Conservation (phyloP, 2,329 filamentous ascomycete genomes). For the Neonectria faginata region DNA sequence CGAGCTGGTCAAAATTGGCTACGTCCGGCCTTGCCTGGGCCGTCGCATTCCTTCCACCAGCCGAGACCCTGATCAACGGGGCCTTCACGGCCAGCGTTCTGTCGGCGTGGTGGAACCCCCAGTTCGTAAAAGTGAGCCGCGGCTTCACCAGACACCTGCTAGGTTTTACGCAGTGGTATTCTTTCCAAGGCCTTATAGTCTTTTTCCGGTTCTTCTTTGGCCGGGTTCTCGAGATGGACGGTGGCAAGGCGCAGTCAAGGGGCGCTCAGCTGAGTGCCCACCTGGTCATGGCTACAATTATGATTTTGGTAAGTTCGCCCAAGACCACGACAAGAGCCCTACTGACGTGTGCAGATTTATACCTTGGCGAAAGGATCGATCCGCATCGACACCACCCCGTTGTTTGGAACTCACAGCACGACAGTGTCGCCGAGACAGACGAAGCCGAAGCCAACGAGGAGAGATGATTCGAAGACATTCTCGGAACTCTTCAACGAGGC, state of each 20-base stretch:
- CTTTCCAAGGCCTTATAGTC: slow-evolving; percentile 71
- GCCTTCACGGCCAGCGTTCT: slow-evolving; percentile 62
- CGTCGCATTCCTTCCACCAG: slow-evolving; percentile 53
- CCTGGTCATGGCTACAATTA: slow-evolving; percentile 63
- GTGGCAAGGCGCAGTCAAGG: slow-evolving; percentile 52
- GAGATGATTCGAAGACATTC: slow-evolving; percentile 56
- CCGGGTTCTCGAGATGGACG: slow-evolving; percentile 55
- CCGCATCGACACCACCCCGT: slow-evolving; percentile 67
- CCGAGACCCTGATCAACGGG: slow-evolving; percentile 58
- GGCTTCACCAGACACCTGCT: slow-evolving; percentile 70
- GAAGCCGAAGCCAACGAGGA: slow-evolving; percentile 35
- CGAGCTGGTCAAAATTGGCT: slow-evolving; percentile 31
- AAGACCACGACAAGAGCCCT: neutral
- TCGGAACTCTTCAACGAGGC: slow-evolving; percentile 55
- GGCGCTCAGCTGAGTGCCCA: slow-evolving; percentile 66
- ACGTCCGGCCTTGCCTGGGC: slow-evolving; percentile 31
- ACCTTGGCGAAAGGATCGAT: slow-evolving; percentile 59
- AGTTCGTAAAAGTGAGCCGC: slow-evolving; percentile 69
- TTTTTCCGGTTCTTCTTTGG: slow-evolving; percentile 65
- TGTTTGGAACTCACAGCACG: slow-evolving; percentile 55
- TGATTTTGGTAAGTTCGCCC: slow-evolving; percentile 61
- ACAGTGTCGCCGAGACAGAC: slow-evolving; percentile 43
- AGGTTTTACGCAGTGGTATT: slow-evolving; percentile 74
- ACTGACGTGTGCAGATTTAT: slow-evolving; percentile 57
- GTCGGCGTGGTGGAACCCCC: slow-evolving; percentile 77